Base-by-base conservation (phyloP, 768 basidiomycete species). In the Hysterangium stoloniferum region DNA sequence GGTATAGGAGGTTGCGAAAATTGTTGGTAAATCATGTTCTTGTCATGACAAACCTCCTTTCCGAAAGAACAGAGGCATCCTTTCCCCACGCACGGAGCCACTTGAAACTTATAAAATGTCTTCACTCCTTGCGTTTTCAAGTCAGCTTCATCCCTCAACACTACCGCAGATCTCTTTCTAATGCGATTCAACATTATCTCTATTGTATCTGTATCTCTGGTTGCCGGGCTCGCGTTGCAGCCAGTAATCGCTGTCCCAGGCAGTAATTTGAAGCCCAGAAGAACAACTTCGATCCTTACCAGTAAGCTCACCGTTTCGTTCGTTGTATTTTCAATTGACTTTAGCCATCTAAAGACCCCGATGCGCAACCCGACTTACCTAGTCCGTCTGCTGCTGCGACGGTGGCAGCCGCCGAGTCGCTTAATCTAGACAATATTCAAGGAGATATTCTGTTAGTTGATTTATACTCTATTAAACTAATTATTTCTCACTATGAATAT, bases 361-460 rank as follows among this genome's bases (percentile, higher is more conserved):
- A 24, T 31, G 44, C 24, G 19, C 44, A 45, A 29, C 44, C 44
- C 24, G 24, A 24, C 15, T 45, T 45, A 28, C 44, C 44, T 15
- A 3, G 24, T 25, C 44, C 44, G 8, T 20, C 6, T 13, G 44
- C 44, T 11, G 44, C 44, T 4, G 44, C 44, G 31, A n/a, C 8
- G 28, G 46, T 27, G 7, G 44, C 44, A 20, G 11, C 51, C 8
- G n/a, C 15, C 20, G 45, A 47, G n/a, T 49, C 57, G 4, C 35
- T 52, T 11, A 36, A 46, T 25, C 15, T 54, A 17, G 33, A 34
- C 32, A 35, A 54, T 15, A 44, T 54, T 29, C 53, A 54, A 48
- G 47, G 47, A 15, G 53, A 54, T 41, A 50, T 54, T 40, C 37
- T 54, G 53, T 54, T 19, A 9, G 53, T 28, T 15, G 13, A 7